Evolutionary conservation across 352 stramenopile species (phyloP).

Genomic region (Blastocystis sp.): DNA sequence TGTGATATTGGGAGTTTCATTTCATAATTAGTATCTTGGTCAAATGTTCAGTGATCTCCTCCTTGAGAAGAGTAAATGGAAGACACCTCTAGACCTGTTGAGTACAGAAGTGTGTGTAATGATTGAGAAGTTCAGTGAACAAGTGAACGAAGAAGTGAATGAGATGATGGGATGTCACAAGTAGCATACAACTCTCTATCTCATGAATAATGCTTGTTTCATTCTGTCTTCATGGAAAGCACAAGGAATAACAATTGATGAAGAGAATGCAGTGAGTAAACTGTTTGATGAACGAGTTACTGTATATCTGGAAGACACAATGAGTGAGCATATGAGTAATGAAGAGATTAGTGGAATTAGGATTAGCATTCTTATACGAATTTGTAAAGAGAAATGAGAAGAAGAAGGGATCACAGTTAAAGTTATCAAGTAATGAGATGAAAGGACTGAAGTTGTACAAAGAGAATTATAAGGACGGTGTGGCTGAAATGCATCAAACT

Average conservation of each 20-base stretch:
- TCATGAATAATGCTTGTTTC: constrained; percentile 3
- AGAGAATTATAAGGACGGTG: constrained; percentile 11
- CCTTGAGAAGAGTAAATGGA: constrained; percentile 5
- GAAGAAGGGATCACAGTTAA: constrained; percentile 55
- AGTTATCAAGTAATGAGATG: constrained; percentile 54
- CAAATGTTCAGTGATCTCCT: not conserved
- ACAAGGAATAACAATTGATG: not conserved
- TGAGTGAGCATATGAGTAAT: constrained; percentile 31
- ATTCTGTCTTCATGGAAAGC: constrained; percentile 10
- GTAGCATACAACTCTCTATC: not conserved
- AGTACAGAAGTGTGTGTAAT: not conserved
- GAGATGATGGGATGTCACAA: not conserved
- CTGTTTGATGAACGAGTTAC: constrained; percentile 4
- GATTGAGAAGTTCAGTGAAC: not conserved
- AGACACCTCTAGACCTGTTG: not conserved
- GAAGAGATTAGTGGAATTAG: not conserved
- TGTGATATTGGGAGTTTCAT: not conserved
- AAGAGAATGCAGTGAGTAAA: not conserved
- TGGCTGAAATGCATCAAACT: constrained; percentile 12
- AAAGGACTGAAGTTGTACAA: constrained; percentile 46
- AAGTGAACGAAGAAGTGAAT: not conserved
- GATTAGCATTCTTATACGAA: constrained; percentile 21
- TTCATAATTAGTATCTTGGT: not conserved
- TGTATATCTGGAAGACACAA: not conserved
- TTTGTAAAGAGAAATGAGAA: constrained; percentile 58